phyloP scores from a whole-genome alignment of 148 eudicot species.

The Spergularia marina region DNA sequence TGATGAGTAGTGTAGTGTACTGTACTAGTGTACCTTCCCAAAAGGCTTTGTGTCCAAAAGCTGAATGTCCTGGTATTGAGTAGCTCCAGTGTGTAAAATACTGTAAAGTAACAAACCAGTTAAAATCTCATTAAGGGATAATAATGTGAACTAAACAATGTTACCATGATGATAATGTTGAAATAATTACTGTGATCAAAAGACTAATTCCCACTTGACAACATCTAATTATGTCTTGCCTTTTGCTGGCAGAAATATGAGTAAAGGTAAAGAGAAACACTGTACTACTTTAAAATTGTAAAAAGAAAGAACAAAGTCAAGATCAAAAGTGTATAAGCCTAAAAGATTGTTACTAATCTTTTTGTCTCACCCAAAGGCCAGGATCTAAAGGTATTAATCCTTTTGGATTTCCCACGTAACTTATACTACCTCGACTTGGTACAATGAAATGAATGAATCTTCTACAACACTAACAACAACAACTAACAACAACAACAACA shows the following conservation, averaged over 20 bases:
- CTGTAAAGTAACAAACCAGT: slow-evolving; percentile 37
- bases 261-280: neutral
- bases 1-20: no score
- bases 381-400: neutral
- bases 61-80: slow-evolving; percentile 89
- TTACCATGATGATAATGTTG: neutral
- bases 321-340: neutral
- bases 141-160: slow-evolving; percentile 4
- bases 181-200: neutral
- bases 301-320: slow-evolving; percentile 2
- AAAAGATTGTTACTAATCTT: neutral
- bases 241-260: slow-evolving; percentile 14
- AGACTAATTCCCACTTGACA: neutral
- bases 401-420: slow-evolving; percentile 2
- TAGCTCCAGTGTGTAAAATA: slow-evolving; percentile 83
- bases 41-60: slow-evolving; percentile 97
- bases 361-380: slow-evolving; percentile 6
- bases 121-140: neutral
- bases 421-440: slow-evolving; percentile 11
- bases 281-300: neutral
- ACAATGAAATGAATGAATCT: neutral
- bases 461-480: neutral
- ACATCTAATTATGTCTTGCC: slow-evolving; percentile 9
- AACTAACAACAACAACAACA: neutral
- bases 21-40: slow-evolving; percentile 56